phyloP scores from a whole-genome alignment of 2,329 filamentous ascomycete genomes.

The Xylaria sp. region DNA sequence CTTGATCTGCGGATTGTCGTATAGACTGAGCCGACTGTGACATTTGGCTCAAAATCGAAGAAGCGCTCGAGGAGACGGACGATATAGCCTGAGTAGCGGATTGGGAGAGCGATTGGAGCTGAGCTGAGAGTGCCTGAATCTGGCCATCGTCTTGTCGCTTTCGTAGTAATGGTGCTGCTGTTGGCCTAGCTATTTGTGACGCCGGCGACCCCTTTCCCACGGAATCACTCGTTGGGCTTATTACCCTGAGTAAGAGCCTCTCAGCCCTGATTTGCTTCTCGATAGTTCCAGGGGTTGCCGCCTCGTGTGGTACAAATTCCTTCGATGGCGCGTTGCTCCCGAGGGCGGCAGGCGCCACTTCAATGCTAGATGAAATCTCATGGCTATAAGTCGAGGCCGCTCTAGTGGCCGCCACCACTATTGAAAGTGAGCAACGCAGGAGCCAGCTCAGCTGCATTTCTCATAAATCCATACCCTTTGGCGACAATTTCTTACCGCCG shows the following conservation, averaged over 20 bases:
- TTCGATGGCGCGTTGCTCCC: background rate
- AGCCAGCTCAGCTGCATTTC: constrained; percentile 50
- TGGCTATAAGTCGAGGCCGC: constrained; percentile 41
- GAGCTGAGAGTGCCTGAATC: constrained; percentile 47
- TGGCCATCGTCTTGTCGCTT: constrained; percentile 49
- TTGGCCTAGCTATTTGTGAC: constrained; percentile 42
- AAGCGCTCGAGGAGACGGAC: constrained; percentile 48
- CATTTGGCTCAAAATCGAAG: constrained; percentile 45
- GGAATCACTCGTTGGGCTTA: constrained; percentile 32
- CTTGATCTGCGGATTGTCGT: constrained; percentile 49
- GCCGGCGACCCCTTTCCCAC: constrained; percentile 41
- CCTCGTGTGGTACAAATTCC: background rate
- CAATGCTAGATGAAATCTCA: constrained; percentile 30
- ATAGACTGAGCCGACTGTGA: constrained; percentile 48
- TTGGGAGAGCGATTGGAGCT: constrained; percentile 47
- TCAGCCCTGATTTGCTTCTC: constrained; percentile 31
- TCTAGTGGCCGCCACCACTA: constrained; percentile 48
- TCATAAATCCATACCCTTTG: constrained; percentile 47
- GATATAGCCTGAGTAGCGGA: constrained; percentile 48
- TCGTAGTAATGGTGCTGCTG: constrained; percentile 38
- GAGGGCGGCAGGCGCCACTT: constrained; percentile 9
- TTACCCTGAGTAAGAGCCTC: constrained; percentile 37
- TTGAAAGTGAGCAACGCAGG: constrained; percentile 46
- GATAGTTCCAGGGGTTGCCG: constrained; percentile 29
- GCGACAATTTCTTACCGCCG: constrained; percentile 35